These are phyloP conservation scores for Bremia lactucae DNA, from an alignment of 352 stramenopile genomes.

Conservation along the genomic window DNA sequence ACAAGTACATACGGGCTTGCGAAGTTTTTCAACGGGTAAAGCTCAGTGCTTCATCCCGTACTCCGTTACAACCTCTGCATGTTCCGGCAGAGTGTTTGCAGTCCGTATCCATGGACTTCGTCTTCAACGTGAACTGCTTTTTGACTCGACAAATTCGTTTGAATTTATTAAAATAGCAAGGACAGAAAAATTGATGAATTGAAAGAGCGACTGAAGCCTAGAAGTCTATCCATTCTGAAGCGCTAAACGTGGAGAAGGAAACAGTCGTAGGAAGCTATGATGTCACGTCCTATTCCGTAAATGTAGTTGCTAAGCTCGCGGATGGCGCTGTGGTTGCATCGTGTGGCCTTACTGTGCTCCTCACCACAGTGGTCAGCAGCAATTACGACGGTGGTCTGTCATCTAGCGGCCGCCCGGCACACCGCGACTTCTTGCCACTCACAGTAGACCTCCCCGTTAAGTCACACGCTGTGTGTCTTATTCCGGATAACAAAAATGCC, in stretches of 20 bases:
- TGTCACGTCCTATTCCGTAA: constrained; percentile 44
- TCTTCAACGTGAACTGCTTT: constrained; percentile 51
- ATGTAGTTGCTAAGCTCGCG: constrained; percentile 75
- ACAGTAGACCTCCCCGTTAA: constrained; percentile 92
- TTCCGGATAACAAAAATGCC: constrained; percentile 82
- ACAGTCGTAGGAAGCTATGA: constrained; percentile 41
- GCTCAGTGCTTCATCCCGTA: too few relatives aligned
- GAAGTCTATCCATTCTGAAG: constrained; percentile 3
- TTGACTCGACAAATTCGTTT: constrained; percentile 35
- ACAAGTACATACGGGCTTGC: too few relatives aligned
- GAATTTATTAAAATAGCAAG: constrained; percentile 14
- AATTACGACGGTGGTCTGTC: constrained; percentile 28
- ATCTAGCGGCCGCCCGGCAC: constrained; percentile 1
- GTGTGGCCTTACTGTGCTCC: constrained; percentile 76
- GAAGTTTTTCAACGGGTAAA: too few relatives aligned
- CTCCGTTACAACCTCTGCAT: too few relatives aligned
- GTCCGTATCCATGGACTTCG: too few relatives aligned
- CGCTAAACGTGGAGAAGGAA: constrained; percentile 13
- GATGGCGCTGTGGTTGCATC: constrained; percentile 78
- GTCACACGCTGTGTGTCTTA: constrained; percentile 73
- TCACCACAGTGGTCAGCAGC: constrained; percentile 76
- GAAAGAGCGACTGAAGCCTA: background rate
- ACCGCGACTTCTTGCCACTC: constrained; percentile 81
- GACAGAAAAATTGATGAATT: constrained; percentile 1
- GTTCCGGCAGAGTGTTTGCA: too few relatives aligned